phyloP scores from a whole-genome alignment of 2,329 filamentous ascomycete species.

The Xylariaceae sp. region DNA sequence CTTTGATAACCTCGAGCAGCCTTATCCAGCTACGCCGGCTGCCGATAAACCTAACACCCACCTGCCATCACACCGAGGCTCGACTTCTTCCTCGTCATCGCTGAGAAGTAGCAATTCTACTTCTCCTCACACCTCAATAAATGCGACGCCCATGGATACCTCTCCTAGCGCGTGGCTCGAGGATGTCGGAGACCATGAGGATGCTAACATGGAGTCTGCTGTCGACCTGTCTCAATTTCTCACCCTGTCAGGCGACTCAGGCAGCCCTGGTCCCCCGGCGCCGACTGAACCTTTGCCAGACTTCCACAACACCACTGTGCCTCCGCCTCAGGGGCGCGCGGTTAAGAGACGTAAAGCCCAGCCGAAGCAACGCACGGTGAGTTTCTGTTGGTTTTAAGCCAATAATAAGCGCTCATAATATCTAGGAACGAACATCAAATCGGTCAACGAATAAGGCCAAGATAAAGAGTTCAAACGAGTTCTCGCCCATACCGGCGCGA shows the following conservation, averaged over 20 bases:
- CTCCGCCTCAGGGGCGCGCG: constrained; percentile 21
- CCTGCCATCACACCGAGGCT: constrained; percentile 30
- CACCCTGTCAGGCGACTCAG: constrained; percentile 56
- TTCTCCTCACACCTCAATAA: constrained; percentile 30
- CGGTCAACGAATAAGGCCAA: constrained; percentile 49
- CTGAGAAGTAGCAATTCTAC: constrained; percentile 25
- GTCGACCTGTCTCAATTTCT: constrained; percentile 40
- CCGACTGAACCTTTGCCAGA: constrained; percentile 22
- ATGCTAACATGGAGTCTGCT: constrained; percentile 23
- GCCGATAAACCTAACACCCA: constrained; percentile 13
- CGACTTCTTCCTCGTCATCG: constrained; percentile 32
- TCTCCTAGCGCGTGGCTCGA: constrained; percentile 21
- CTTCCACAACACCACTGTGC: constrained; percentile 11
- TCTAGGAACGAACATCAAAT: constrained; percentile 48
- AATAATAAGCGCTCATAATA: constrained; percentile 25
- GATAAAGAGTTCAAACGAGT: constrained; percentile 47
- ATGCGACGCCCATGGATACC: constrained; percentile 28
- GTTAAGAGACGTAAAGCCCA: constrained; percentile 31
- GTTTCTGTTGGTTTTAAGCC: constrained; percentile 10
- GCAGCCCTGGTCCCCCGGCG: constrained; percentile 46
- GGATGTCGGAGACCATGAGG: constrained; percentile 17
- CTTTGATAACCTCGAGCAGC: neutral
- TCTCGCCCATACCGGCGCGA: constrained; percentile 51
- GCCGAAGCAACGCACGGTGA: constrained; percentile 28
- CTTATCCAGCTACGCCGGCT: neutral